Conservation (phyloP, 371 early-diverging fungal genomes). For the Circinella minor region DNA sequence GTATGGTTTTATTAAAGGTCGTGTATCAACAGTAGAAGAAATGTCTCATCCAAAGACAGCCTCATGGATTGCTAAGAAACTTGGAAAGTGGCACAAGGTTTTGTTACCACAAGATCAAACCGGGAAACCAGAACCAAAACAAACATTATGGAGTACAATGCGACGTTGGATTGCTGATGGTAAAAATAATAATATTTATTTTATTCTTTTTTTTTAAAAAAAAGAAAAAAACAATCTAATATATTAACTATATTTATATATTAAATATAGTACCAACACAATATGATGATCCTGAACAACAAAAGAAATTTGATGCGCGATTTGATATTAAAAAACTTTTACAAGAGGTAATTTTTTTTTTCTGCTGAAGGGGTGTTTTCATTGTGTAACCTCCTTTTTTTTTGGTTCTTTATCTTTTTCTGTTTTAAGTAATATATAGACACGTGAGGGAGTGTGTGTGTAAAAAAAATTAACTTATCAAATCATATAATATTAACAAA, state of each 20-base stretch:
- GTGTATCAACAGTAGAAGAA: conserved; percentile 68
- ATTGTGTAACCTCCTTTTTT: no score
- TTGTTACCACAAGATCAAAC: conserved; percentile 24
- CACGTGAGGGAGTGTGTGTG: neutral
- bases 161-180: conserved; percentile 82
- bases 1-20: conserved; percentile 89
- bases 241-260: no score
- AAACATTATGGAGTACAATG: conserved; percentile 79
- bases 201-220: neutral
- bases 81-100: conserved; percentile 87
- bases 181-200: conserved; percentile 21
- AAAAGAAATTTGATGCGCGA: conserved; percentile 63
- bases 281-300: conserved; percentile 64
- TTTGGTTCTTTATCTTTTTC: neutral
- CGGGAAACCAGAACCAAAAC: conserved; percentile 28
- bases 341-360: conserved; percentile 40
- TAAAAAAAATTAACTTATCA: no score
- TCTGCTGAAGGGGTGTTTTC: no score
- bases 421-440: neutral
- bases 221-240: neutral
- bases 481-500: neutral
- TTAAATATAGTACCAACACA: conserved; percentile 59
- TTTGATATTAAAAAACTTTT: conserved; percentile 60
- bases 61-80: conserved; percentile 75
- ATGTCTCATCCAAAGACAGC: conserved; percentile 76